Conservation (phyloP, 257 asterid species). For the Solanum arcanum region DNA sequence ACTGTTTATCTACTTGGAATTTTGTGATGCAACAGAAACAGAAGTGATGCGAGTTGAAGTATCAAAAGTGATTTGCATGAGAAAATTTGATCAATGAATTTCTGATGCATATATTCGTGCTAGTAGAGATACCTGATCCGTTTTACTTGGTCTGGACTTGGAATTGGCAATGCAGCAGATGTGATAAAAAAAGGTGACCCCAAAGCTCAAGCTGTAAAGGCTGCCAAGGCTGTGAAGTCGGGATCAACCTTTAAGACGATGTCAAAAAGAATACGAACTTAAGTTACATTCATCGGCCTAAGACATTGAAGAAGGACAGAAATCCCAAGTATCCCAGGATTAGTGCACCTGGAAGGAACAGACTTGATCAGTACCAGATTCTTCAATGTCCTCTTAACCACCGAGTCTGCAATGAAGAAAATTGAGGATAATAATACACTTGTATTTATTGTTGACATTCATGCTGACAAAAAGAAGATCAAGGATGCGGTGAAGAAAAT, state of each 20-base stretch:
- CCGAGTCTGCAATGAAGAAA: conserved; percentile 47
- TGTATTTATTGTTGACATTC: conserved; percentile 39
- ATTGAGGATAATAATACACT: conserved; percentile 46
- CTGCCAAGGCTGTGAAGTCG: conserved; percentile 37
- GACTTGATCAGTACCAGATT: conserved; percentile 36
- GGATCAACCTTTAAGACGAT: conserved; percentile 32
- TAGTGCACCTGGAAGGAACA: conserved; percentile 43
- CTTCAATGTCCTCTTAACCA: conserved; percentile 35
- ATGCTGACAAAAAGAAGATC: conserved; percentile 44
- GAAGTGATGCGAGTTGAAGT: neutral
- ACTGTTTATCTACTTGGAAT: neutral
- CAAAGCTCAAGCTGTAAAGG: conserved; percentile 42
- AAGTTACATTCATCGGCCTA: conserved; percentile 37
- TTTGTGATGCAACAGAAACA: neutral
- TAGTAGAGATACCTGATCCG: neutral
- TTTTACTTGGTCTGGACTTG: neutral
- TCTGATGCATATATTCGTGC: neutral
- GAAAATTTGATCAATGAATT: neutral
- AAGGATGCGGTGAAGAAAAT: conserved; percentile 44
- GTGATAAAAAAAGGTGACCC: conserved; percentile 27
- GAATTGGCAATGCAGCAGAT: conserved; percentile 12
- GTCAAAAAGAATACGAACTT: conserved; percentile 32
- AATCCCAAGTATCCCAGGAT: conserved; percentile 41
- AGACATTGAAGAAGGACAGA: conserved; percentile 40
- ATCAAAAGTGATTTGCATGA: neutral